Base-by-base conservation (phyloP, 768 basidiomycete species). In the Pisolithus marmoratus region DNA sequence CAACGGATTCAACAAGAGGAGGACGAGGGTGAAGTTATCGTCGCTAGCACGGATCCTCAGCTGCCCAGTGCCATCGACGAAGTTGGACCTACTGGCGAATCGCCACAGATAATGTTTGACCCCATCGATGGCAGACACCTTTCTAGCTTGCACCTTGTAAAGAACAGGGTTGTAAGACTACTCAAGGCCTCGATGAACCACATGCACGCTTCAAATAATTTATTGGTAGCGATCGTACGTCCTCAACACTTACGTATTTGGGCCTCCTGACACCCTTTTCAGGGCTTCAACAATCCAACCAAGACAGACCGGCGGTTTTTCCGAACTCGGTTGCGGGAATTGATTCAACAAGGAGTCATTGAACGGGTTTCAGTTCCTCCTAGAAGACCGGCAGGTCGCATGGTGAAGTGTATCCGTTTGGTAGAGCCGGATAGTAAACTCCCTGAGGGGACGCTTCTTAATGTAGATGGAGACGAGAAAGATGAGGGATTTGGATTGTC, bases 281-380 rank as follows among this genome's bases (percentile, higher is more conserved):
- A 93, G 90, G 90, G 90, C 2, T 90, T 90, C 63, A 59, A 73
- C 20, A 83, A 84, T 63, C 88, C 87, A 29, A 82, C 79, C 5
- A 88, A 84, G 65, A 80, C 81, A 4, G 85, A 91, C 58, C 79
- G 90, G n/a, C 80, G 90, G 14, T 90, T 91, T 60, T 90, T 94
- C 64, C 82, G 84, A 61, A 80, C 77, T 34, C 77, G 90, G 41
- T 71, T 93, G 38, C 79, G 82, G 2, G 87, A 87, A 57, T 73
- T 94, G 59, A 77, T 88, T 19, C 78, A 82, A 48, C 80, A 85
- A 61, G 83, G 87, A 7, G 60, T 88, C 37, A 77, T 94, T 34
- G 90, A 93, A 63, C 84, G 81, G 53, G 80, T 93, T 26, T 67
- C 80, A 40, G 83, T 91, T 8, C 85, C 86, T 5, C 82, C 76